Conservation (phyloP, 192 early-diverging fungal genomes). For the Podila horticola region DNA sequence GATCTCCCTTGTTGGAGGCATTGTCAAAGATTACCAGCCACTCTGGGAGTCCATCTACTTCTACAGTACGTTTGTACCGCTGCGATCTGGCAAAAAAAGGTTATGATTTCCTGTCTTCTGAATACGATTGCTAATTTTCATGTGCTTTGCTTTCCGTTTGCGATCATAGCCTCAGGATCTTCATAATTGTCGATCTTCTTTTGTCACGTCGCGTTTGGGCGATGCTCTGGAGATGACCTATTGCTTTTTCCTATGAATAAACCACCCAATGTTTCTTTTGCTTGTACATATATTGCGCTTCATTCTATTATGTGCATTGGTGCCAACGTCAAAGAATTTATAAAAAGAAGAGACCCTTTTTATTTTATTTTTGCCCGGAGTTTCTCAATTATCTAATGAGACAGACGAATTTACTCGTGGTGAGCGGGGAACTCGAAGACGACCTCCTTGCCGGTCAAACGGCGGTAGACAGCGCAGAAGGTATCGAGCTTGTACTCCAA, state of each 20-base stretch:
- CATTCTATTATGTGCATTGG: not conserved
- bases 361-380: constrained; percentile 1
- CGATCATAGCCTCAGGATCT: constrained; percentile 19
- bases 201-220: not conserved
- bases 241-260: no score
- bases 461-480: constrained; percentile 97
- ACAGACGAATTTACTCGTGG: constrained; percentile 55
- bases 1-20: constrained; percentile 79
- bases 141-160: not conserved
- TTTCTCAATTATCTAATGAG: constrained; percentile 7
- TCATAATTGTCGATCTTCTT: constrained; percentile 3
- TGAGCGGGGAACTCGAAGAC: constrained; percentile 95
- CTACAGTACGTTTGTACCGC: constrained; percentile 65
- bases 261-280: no score
- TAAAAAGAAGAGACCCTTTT: not conserved
- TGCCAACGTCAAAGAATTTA: not conserved
- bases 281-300: not conserved
- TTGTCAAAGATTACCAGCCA: constrained; percentile 89
- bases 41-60: constrained; percentile 92
- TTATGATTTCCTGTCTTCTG: no score
- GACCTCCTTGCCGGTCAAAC: constrained; percentile 98
- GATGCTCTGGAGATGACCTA: no score
- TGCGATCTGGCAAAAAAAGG: no score
- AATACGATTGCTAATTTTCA: not conserved
- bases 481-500: constrained; percentile 99